Evolutionary conservation across 495 filamentous ascomycete genomes (phyloP).

Genomic region (Podospora didyma): DNA sequence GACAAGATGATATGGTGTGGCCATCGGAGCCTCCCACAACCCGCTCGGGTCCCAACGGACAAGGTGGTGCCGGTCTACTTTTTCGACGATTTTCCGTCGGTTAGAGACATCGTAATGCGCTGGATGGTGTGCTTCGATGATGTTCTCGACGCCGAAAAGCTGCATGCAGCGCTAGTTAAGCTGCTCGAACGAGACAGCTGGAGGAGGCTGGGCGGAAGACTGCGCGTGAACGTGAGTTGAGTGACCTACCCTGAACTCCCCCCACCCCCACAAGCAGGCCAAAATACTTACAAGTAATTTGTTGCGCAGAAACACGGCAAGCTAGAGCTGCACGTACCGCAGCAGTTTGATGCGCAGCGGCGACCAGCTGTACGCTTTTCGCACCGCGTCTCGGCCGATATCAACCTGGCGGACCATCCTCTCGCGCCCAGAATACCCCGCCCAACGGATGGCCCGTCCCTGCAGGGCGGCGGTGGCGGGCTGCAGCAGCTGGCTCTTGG

Average conservation of each 20-base stretch:
- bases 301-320: conserved; percentile 13
- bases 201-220: conserved; percentile 42
- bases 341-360: conserved; percentile 31
- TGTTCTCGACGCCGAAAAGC: conserved; percentile 40
- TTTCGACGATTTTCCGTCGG: conserved; percentile 27
- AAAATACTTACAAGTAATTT: not conserved
- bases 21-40: no score
- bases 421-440: conserved; percentile 26
- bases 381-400: conserved; percentile 20
- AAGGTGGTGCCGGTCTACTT: conserved; percentile 29
- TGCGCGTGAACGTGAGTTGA: conserved; percentile 29
- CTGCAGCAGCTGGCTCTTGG: conserved; percentile 16
- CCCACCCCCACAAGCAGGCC: not conserved
- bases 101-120: conserved; percentile 25
- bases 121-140: conserved; percentile 42
- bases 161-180: conserved; percentile 32
- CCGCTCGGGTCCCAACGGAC: conserved; percentile 15
- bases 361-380: conserved; percentile 35
- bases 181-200: conserved; percentile 38
- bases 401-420: conserved; percentile 31
- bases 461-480: conserved; percentile 28
- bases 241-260: no score
- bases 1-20: no score
- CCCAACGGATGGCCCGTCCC: conserved; percentile 23
- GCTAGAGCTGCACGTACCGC: conserved; percentile 45